Evolutionary conservation across 257 asterid species (phyloP).

Genomic region (Scutellaria galericulata): DNA sequence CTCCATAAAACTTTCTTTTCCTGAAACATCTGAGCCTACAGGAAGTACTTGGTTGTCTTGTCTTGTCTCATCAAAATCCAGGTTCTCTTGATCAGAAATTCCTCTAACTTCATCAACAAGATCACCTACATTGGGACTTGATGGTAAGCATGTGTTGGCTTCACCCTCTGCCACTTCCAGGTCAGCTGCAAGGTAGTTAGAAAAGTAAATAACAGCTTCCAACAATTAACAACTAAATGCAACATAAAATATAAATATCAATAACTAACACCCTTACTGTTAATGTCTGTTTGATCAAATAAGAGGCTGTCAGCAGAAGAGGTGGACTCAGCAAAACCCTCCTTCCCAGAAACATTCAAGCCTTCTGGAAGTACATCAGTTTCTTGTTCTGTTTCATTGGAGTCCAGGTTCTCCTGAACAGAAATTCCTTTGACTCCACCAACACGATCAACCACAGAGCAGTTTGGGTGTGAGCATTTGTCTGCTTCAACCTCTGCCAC

Average conservation of each 20-base stretch:
- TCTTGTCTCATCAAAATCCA: neutral
- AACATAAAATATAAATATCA: constrained; percentile 1
- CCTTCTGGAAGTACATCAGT: neutral
- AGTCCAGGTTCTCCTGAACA: neutral
- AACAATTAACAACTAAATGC: neutral
- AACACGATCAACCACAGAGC: constrained; percentile 23
- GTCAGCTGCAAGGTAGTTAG: constrained; percentile 36
- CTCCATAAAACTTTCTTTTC: neutral
- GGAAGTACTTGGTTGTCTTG: neutral
- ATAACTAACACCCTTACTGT: constrained; percentile 33
- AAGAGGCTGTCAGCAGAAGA: no score
- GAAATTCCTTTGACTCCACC: constrained; percentile 22
- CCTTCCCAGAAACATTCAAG: neutral
- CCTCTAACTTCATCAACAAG: constrained; percentile 17
- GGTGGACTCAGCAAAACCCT: constrained; percentile 10
- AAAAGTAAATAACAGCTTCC: neutral
- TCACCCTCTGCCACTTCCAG: constrained; percentile 36
- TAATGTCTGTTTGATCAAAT: constrained; percentile 22
- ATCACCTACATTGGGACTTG: constrained; percentile 20
- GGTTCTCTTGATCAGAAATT: neutral
- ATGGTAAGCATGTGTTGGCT: constrained; percentile 9
- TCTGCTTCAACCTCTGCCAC: constrained; percentile 34
- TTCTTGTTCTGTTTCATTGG: neutral
- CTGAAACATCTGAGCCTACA: neutral
- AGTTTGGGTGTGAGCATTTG: neutral